These are phyloP conservation scores for Aspergillus quadrilineatus DNA, from an alignment of 2,329 filamentous ascomycete species.

Conservation along the genomic window DNA sequence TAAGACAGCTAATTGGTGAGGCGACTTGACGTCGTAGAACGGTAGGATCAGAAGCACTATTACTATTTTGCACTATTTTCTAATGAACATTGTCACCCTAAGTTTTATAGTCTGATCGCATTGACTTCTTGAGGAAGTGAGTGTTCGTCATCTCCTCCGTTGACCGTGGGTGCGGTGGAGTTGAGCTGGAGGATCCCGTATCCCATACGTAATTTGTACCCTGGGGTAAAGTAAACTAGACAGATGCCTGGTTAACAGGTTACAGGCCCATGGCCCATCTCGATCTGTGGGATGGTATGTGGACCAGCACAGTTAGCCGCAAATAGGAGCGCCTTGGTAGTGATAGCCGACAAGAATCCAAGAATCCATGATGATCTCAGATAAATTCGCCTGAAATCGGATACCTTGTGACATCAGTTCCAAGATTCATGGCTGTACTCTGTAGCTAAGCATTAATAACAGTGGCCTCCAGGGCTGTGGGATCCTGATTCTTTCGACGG, in stretches of 20 bases:
- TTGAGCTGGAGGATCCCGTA: conserved; percentile 16
- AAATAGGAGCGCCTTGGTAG: conserved; percentile 5
- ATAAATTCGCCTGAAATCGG: not conserved
- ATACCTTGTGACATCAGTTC: not conserved
- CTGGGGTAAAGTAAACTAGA: not conserved
- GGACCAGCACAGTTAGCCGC: conserved; percentile 17
- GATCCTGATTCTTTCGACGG: not conserved
- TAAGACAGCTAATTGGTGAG: conserved; percentile 9
- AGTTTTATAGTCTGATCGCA: not conserved
- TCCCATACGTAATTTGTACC: not conserved
- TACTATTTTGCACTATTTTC: conserved; percentile 10
- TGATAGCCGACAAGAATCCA: not conserved
- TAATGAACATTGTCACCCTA: not conserved
- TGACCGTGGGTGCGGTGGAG: conserved; percentile 27
- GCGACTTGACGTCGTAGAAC: conserved; percentile 5
- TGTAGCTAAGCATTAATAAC: not conserved
- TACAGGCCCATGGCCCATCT: not conserved
- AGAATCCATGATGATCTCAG: not conserved
- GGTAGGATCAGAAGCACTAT: not conserved
- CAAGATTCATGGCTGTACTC: not conserved
- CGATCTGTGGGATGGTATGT: conserved; percentile 14
- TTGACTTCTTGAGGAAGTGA: not conserved
- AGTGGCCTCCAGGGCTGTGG: not conserved
- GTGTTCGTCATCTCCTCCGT: conserved; percentile 31
- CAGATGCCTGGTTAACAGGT: not conserved